Base-by-base conservation (phyloP, 2,329 filamentous ascomycete genomes). In the Pezicula rhizophila region DNA sequence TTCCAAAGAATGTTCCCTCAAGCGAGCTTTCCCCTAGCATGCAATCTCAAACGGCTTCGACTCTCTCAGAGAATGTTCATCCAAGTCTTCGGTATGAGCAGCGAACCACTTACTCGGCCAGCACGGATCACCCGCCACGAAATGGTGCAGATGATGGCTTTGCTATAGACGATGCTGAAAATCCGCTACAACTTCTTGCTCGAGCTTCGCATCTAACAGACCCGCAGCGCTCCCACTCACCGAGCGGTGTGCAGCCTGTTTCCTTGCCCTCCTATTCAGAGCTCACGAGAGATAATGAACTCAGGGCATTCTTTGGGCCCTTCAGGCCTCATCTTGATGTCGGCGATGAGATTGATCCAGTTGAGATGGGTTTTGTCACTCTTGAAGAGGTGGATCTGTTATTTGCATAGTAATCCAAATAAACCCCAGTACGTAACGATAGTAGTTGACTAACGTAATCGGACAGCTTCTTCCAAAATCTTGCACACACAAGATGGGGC, bases 401-500 rank as follows among this genome's bases (percentile, higher is more conserved):
- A 1, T 83, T 88, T 48, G 66, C 71, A 47, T 87, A 80, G 82
- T 86, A 70, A 65, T 77, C 68, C 8, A 23, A 17, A 14, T 11
- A 23, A 23, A 23, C 23, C 23, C 23, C 15, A 12, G 8, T 48
- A 1, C 6, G 3, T 42, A 5, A 37, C 1, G 45, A 14, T 43
- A 34, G 48, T 53, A 52, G 33, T 52, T 42, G 23, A 23, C 25
- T 42, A 12, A 48, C 37, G 45, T 45, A 34, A 48, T 14, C 45
- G 31, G 34, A 31, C 12, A 86, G 82, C 58, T 89, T 87, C 57
- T 80, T 86, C 59, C 73, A 81, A 20, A 82, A 84, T 44, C 74
- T 89, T 5, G 80, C 84, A 2, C 85, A 89, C 62, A 89, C 85
- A 0, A 70, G 85, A 62, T 89, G 85, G 85, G 85, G 85, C 0